Percentiles rank a stretch among this genome's conserved stretches.
phyloP scores from a whole-genome alignment of 306 rosid genomes.

The Senna siamea region DNA sequence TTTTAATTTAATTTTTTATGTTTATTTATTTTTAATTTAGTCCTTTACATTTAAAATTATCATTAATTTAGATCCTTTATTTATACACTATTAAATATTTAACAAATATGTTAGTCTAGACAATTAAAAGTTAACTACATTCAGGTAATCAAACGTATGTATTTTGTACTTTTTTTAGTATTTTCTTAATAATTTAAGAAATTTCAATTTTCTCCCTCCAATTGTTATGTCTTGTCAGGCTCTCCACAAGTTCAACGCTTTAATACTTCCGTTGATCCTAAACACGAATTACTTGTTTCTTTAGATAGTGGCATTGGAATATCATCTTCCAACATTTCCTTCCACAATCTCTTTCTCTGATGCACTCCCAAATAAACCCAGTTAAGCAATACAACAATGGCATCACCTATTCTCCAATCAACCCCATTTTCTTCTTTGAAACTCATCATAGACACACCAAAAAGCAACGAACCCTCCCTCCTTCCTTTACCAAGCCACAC shows the following conservation, averaged over 20 bases:
- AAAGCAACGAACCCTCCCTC: conserved; percentile 25
- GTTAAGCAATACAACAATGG: conserved; percentile 41
- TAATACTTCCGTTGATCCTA: neutral
- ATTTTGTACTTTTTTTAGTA: too few relatives aligned
- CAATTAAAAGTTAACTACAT: too few relatives aligned
- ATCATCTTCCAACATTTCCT: neutral
- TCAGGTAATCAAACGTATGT: too few relatives aligned
- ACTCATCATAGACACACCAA: conserved; percentile 38
- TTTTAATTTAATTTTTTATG: too few relatives aligned
- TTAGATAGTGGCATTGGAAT: neutral
- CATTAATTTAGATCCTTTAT: too few relatives aligned
- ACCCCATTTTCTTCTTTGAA: conserved; percentile 49
- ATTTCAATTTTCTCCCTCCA: too few relatives aligned
- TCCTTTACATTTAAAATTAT: too few relatives aligned
- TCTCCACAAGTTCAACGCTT: neutral
- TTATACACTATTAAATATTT: too few relatives aligned
- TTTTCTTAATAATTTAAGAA: too few relatives aligned
- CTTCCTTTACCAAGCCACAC: conserved; percentile 35
- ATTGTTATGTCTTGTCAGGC: too few relatives aligned
- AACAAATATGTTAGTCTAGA: too few relatives aligned
- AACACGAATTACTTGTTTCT: neutral
- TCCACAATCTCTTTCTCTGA: neutral
- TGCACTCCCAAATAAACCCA: neutral
- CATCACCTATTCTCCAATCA: conserved; percentile 46
- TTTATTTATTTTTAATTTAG: too few relatives aligned